A percentile compares a stretch with the other conserved stretches of the same genome.
Conservation (phyloP, 2,329 filamentous ascomycete genomes). For the Macroventuria anomochaeta region DNA sequence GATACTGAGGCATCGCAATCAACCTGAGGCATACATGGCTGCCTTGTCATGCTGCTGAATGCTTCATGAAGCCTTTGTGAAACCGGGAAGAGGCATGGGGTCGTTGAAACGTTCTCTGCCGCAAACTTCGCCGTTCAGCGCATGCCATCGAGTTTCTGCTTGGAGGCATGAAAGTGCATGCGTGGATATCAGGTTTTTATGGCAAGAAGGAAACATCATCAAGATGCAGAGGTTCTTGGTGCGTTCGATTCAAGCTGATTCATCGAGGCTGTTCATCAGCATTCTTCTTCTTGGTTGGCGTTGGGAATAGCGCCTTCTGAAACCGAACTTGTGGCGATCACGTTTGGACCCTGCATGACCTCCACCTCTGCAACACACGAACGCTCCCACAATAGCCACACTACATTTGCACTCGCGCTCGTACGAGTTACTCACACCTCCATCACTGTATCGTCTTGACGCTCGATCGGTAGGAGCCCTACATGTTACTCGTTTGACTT, state of each 20-base stretch:
- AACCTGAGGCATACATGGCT: constrained; percentile 11
- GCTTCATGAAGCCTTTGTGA: constrained; percentile 27
- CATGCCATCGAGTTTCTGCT: not conserved
- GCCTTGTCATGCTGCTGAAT: constrained; percentile 13
- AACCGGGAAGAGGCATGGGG: constrained; percentile 28
- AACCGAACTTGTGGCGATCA: constrained; percentile 28
- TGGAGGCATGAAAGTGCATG: no score
- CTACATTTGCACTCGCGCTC: constrained; percentile 8
- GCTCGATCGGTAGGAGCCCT: constrained; percentile 21
- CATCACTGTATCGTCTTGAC: constrained; percentile 22
- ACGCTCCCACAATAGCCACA: constrained; percentile 17
- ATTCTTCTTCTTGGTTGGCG: constrained; percentile 11
- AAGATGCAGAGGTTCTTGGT: no score
- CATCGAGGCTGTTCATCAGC: constrained; percentile 21
- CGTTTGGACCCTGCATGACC: constrained; percentile 20
- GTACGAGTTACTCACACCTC: constrained; percentile 1
- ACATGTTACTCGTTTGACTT: constrained; percentile 14
- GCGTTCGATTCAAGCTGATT: no score
- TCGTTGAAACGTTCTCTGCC: constrained; percentile 24
- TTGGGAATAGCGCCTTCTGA: constrained; percentile 5
- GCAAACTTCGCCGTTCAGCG: not conserved
- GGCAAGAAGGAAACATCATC: no score
- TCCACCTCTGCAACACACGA: constrained; percentile 28
- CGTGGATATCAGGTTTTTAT: no score
- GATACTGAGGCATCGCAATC: not conserved